phyloP scores from a whole-genome alignment of 495 filamentous ascomycete species.

The Trypethelium eluteriae region DNA sequence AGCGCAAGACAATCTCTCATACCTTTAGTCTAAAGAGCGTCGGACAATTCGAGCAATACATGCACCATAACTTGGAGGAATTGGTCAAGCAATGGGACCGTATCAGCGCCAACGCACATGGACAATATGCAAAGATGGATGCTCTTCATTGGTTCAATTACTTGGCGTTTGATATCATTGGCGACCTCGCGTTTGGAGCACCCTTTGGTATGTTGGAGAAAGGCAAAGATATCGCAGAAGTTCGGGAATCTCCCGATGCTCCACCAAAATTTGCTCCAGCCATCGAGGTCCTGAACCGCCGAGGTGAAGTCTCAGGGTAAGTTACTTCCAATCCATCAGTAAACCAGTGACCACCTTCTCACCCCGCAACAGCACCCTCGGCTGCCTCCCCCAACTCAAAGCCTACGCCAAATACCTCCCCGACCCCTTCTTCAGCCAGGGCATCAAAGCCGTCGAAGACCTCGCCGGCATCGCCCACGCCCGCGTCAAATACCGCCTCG shows the following conservation, averaged over 20 bases:
- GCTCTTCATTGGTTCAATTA: constrained; percentile 92
- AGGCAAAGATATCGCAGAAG: constrained; percentile 56
- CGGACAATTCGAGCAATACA: constrained; percentile 83
- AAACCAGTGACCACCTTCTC: not conserved
- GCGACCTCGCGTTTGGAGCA: constrained; percentile 51
- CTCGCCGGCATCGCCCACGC: constrained; percentile 69
- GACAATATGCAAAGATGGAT: constrained; percentile 58
- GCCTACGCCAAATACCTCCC: constrained; percentile 59
- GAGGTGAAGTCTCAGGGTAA: constrained; percentile 57
- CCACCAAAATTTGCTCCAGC: constrained; percentile 53
- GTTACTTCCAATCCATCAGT: not conserved
- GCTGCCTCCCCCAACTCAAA: constrained; percentile 53
- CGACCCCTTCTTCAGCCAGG: constrained; percentile 60
- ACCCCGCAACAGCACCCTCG: constrained; percentile 40
- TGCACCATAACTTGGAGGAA: constrained; percentile 66
- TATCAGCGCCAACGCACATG: constrained; percentile 35
- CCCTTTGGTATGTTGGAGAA: constrained; percentile 49
- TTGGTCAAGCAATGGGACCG: constrained; percentile 68
- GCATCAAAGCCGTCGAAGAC: constrained; percentile 55
- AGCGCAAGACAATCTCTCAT: constrained; percentile 82
- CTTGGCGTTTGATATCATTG: constrained; percentile 88
- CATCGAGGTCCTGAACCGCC: constrained; percentile 63
- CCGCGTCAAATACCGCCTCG: constrained; percentile 65
- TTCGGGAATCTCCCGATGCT: constrained; percentile 46
- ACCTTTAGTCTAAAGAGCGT: constrained; percentile 80